Evolutionary conservation across 331 rosid genomes (phyloP).

Genomic region (Stylosanthes scabra): DNA sequence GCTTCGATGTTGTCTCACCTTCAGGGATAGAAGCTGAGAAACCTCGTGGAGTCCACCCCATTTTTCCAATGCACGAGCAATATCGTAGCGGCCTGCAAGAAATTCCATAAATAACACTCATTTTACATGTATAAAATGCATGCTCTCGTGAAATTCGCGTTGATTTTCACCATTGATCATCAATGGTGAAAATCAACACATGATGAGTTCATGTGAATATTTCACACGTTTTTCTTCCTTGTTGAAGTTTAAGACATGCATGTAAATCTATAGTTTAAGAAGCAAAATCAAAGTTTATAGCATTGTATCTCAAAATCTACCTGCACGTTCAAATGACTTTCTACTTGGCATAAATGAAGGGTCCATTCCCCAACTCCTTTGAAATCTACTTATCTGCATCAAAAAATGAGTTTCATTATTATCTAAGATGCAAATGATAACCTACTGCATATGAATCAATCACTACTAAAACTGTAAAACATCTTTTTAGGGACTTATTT

Average conservation of each 20-base stretch:
- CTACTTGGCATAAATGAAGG: constrained; percentile 84
- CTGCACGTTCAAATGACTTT: constrained; percentile 95
- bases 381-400: constrained; percentile 70
- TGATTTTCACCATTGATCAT: no score
- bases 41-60: constrained; percentile 93
- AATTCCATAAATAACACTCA: background rate
- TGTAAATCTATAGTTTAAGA: constrained; percentile 6
- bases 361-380: constrained; percentile 92
- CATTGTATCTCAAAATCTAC: constrained; percentile 39
- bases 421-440: constrained; percentile 11
- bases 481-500: no score
- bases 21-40: constrained; percentile 72
- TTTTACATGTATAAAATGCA: background rate
- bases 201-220: no score
- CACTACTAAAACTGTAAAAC: no score
- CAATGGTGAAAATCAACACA: no score
- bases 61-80: constrained; percentile 83
- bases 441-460: background rate
- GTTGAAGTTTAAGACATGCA: background rate
- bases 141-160: no score
- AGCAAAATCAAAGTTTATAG: background rate
- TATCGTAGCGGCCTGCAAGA: constrained; percentile 65
- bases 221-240: background rate
- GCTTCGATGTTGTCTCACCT: constrained; percentile 66
- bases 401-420: constrained; percentile 24